Percentiles rank a stretch among this genome's conserved stretches.
These are phyloP conservation scores for Arxiozyma telluris DNA, from an alignment of 1,139 yeast species.

Conservation along the genomic window DNA sequence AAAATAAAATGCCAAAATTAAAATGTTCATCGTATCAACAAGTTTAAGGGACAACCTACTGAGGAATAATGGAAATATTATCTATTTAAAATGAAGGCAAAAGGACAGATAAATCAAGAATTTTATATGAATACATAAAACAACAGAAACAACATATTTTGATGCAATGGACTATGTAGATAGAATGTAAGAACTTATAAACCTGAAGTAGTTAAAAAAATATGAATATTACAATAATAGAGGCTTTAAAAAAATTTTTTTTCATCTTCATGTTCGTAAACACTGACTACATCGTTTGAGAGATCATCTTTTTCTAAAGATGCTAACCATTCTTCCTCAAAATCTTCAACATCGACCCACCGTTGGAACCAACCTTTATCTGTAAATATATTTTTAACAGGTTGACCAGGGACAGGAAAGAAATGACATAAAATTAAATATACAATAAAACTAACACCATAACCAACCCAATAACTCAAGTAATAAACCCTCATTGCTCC, in stretches of 20 bases:
- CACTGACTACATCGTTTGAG: conserved; percentile 16
- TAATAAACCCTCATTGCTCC: conserved; percentile 71
- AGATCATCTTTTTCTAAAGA: conserved; percentile 16
- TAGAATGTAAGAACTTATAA: no score
- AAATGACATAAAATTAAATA: conserved; percentile 43
- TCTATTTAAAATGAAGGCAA: neutral
- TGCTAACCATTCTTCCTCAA: conserved; percentile 36
- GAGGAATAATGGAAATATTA: neutral
- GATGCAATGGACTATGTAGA: neutral
- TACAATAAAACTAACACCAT: conserved; percentile 44
- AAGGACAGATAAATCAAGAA: no score
- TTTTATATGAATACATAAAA: neutral
- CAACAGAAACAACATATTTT: neutral
- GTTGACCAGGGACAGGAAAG: conserved; percentile 55
- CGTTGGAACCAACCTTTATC: conserved; percentile 60
- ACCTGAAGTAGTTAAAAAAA: neutral
- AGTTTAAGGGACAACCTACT: neutral
- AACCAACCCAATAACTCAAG: conserved; percentile 70
- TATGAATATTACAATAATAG: neutral
- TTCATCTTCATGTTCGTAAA: conserved; percentile 15
- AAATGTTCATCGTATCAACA: neutral
- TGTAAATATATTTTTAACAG: conserved; percentile 39
- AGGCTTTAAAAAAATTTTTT: conserved; percentile 13
- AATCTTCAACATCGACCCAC: conserved; percentile 50
- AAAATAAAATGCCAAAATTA: neutral